These are phyloP conservation scores for Ochromonas danica DNA, from an alignment of 108 stramenopile species.

Conservation along the genomic window DNA sequence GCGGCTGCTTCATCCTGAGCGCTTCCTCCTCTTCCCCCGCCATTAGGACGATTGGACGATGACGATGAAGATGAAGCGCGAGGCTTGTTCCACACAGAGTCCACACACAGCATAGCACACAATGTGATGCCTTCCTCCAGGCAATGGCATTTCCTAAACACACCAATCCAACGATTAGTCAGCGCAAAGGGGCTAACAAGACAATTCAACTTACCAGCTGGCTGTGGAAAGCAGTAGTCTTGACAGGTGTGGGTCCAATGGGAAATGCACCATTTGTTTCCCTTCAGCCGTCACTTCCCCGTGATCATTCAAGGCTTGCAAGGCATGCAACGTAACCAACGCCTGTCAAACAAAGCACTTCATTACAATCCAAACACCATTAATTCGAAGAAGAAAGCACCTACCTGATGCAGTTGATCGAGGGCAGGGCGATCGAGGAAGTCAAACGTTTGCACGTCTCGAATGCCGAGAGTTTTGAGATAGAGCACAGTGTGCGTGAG, in stretches of 20 bases:
- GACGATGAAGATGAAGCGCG: not conserved
- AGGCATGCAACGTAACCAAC: slow-evolving; percentile 42
- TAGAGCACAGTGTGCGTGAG: slow-evolving; percentile 82
- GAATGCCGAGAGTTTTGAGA: slow-evolving; percentile 86
- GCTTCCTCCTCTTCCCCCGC: too few relatives aligned
- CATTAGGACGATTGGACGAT: not conserved
- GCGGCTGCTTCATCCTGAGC: slow-evolving; percentile 49
- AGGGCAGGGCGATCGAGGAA: slow-evolving; percentile 76
- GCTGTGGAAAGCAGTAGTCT: slow-evolving; percentile 26
- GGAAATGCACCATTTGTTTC: slow-evolving; percentile 35
- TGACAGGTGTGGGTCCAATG: slow-evolving; percentile 38
- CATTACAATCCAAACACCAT: not conserved
- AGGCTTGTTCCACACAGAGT: slow-evolving; percentile 52
- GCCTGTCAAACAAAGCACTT: slow-evolving; percentile 34
- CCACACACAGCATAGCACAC: slow-evolving; percentile 51
- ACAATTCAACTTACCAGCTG: not conserved
- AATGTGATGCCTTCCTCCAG: slow-evolving; percentile 50
- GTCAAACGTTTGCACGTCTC: slow-evolving; percentile 76
- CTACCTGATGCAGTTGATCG: slow-evolving; percentile 43
- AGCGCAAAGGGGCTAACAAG: slow-evolving; percentile 10
- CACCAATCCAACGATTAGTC: slow-evolving; percentile 46
- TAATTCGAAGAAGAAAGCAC: not conserved
- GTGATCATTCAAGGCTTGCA: slow-evolving; percentile 53
- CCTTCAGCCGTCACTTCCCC: slow-evolving; percentile 48
- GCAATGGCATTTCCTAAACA: slow-evolving; percentile 40